Evolutionary conservation across 78 protist genomes (phyloP).

Genomic region (Dictyostelium brefeldianum): DNA sequence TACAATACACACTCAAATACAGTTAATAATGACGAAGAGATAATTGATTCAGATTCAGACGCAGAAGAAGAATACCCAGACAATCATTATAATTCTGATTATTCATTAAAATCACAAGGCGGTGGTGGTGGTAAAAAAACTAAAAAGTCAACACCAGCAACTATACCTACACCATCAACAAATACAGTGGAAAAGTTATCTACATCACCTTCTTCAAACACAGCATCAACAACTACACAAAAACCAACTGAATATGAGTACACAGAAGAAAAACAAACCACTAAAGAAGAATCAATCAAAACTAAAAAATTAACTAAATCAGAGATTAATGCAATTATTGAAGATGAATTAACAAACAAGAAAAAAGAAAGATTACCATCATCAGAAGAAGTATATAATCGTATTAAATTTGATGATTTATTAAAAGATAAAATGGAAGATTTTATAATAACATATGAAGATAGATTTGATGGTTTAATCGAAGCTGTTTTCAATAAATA

Average conservation of each 20-base stretch:
- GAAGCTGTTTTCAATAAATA: not conserved
- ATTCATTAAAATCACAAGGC: too few species aligned
- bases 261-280: not conserved
- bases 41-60: too few species aligned
- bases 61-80: too few species aligned
- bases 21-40: too few species aligned
- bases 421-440: not conserved
- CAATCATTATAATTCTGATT: too few species aligned
- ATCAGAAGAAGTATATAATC: conserved; percentile 49
- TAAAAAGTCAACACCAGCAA: not conserved
- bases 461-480: conserved; percentile 38
- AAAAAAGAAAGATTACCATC: conserved; percentile 55
- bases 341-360: not conserved
- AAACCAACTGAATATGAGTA: not conserved
- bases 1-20: too few species aligned
- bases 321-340: not conserved
- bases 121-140: too few species aligned
- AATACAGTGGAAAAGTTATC: too few species aligned
- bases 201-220: not conserved
- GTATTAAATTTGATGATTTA: conserved; percentile 48
- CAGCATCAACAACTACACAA: not conserved
- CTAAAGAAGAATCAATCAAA: not conserved
- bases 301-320: not conserved
- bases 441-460: conserved; percentile 24
- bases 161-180: too few species aligned